Evolutionary conservation across 257 asterid genomes (phyloP).

Genomic region (Nicotiana tomentosiformis): DNA sequence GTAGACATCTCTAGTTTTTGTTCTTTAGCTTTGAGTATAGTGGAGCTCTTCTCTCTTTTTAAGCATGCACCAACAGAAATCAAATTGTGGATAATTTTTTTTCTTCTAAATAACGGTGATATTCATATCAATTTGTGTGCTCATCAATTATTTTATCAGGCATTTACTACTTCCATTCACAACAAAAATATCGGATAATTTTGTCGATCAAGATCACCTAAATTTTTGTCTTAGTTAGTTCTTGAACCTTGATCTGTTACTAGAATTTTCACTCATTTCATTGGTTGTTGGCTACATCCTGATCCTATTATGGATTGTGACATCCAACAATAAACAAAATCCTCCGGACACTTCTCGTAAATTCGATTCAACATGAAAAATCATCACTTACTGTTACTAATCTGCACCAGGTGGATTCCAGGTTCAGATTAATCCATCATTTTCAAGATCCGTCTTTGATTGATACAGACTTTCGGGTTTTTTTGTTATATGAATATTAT

Average conservation of each 20-base stretch:
- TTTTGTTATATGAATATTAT: too few relatives aligned
- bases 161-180: too few relatives aligned
- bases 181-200: too few relatives aligned
- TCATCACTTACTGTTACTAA: not conserved
- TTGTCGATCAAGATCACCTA: too few relatives aligned
- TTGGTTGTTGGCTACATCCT: too few relatives aligned
- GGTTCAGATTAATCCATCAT: not conserved
- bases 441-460: not conserved
- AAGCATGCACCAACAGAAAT: not conserved
- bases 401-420: not conserved
- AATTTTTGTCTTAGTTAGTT: too few relatives aligned
- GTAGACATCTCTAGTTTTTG: not conserved
- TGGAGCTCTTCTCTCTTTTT: not conserved
- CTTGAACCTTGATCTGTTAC: too few relatives aligned
- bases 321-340: not conserved
- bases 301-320: not conserved
- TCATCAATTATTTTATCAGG: too few relatives aligned
- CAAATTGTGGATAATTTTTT: not conserved
- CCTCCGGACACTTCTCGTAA: not conserved
- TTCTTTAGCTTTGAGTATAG: too few relatives aligned
- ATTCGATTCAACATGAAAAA: not conserved
- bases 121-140: too few relatives aligned
- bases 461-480: not conserved
- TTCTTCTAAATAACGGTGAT: not conserved
- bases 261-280: too few relatives aligned